Conservation (phyloP, 257 asterid species). For the Petunia secreta region DNA sequence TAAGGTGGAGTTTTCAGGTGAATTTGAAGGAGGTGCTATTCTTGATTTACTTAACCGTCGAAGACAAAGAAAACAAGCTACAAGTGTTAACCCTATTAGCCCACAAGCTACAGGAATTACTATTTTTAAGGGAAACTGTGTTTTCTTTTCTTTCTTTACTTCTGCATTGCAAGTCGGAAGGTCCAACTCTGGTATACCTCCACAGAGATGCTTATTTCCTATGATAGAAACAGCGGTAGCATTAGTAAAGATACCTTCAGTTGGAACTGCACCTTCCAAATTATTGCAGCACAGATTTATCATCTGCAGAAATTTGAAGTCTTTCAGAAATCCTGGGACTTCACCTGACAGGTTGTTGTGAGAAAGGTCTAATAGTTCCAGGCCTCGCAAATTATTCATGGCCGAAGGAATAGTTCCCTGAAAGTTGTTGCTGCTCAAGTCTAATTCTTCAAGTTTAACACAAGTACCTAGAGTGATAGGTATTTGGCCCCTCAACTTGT, state of each 20-base stretch:
- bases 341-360: constrained; percentile 14
- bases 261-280: constrained; percentile 32
- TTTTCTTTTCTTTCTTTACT: not conserved
- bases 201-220: too few species aligned
- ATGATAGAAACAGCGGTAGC: too few species aligned
- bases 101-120: not conserved
- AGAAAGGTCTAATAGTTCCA: constrained; percentile 4
- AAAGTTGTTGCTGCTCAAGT: constrained; percentile 5
- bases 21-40: not conserved
- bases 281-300: constrained; percentile 32
- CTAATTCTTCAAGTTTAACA: not conserved
- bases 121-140: not conserved
- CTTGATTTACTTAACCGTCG: not conserved
- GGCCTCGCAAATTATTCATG: not conserved
- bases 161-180: constrained; percentile 19
- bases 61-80: not conserved
- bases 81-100: not conserved
- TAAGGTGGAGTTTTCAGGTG: not conserved
- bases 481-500: too few species aligned
- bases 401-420: constrained; percentile 20
- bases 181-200: too few species aligned
- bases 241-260: not conserved
- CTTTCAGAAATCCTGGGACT: not conserved
- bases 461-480: too few species aligned
- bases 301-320: constrained; percentile 25